phyloP scores from a whole-genome alignment of 2,329 filamentous ascomycete species.

The Balansia obtecta region DNA sequence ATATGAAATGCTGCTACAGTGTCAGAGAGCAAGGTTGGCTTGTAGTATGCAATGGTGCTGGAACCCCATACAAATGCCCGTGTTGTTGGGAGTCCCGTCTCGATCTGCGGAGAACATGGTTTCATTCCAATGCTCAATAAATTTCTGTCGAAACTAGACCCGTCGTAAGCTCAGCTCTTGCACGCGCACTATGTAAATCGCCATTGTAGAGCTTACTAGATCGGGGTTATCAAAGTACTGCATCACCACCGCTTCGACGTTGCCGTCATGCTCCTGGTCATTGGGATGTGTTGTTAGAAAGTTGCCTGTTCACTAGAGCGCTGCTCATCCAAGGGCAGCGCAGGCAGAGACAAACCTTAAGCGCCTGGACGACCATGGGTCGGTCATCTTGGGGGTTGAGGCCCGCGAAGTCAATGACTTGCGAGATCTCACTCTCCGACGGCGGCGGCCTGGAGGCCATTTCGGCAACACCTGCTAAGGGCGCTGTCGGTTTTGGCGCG shows the following conservation, averaged over 20 bases:
- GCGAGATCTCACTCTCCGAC: slow-evolving; percentile 23
- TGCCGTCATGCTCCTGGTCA: slow-evolving; percentile 27
- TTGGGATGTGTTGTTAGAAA: background rate
- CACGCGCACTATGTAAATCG: background rate
- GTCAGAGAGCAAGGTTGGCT: background rate
- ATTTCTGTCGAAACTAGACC: slow-evolving; percentile 32
- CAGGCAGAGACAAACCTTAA: slow-evolving; percentile 21
- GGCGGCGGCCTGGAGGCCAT: slow-evolving; percentile 26
- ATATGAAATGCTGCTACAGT: slow-evolving; percentile 38
- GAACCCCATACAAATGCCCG: slow-evolving; percentile 30
- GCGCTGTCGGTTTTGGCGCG: background rate
- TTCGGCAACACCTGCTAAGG: slow-evolving; percentile 4
- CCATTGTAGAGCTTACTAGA: slow-evolving; percentile 13
- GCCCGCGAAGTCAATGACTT: slow-evolving; percentile 29
- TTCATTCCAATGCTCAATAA: slow-evolving; percentile 41
- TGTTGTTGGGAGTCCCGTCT: slow-evolving; percentile 31
- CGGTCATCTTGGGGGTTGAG: slow-evolving; percentile 25
- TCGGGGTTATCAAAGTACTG: slow-evolving; percentile 39
- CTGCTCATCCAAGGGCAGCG: too few species aligned
- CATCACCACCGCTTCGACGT: slow-evolving; percentile 34
- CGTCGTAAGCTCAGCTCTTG: background rate
- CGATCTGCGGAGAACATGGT: slow-evolving; percentile 37
- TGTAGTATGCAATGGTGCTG: background rate
- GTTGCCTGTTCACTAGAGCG: background rate
- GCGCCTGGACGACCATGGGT: slow-evolving; percentile 25